A percentile compares a stretch with the other conserved stretches of the same genome.
These are phyloP conservation scores for Melocanna baccifera DNA, from an alignment of 176 grass and related monocot genomes.

Conservation along the genomic window DNA sequence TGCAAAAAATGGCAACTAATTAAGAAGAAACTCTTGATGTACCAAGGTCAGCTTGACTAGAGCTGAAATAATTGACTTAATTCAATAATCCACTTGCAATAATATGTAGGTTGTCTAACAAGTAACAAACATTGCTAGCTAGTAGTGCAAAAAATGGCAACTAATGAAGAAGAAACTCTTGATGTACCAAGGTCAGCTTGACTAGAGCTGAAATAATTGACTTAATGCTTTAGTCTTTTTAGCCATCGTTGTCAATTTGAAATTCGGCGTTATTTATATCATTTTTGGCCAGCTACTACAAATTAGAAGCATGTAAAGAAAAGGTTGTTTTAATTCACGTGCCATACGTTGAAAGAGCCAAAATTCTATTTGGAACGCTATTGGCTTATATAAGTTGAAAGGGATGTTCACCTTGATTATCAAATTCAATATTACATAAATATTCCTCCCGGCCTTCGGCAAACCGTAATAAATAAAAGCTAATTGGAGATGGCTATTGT, in stretches of 20 bases:
- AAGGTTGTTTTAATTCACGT: too few relatives aligned
- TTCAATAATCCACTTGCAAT: constrained; percentile 9
- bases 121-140: background rate
- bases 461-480: too few relatives aligned
- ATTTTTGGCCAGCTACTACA: background rate
- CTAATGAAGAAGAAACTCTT: background rate
- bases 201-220: constrained; percentile 8
- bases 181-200: constrained; percentile 21
- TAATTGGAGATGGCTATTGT: too few relatives aligned
- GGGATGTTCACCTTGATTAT: too few relatives aligned
- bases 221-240: background rate
- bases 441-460: too few relatives aligned
- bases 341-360: too few relatives aligned
- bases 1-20: background rate
- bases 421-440: too few relatives aligned
- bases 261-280: background rate
- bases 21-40: background rate
- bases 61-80: too few relatives aligned
- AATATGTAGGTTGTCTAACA: background rate
- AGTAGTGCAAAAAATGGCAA: background rate
- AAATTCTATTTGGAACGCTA: too few relatives aligned
- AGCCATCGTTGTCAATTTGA: background rate
- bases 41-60: constrained; percentile 20
- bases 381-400: too few relatives aligned
- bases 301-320: background rate